Evolutionary conservation across 192 early-diverging fungal species (phyloP).

Genomic region (Gaertneriomyces sp.): DNA sequence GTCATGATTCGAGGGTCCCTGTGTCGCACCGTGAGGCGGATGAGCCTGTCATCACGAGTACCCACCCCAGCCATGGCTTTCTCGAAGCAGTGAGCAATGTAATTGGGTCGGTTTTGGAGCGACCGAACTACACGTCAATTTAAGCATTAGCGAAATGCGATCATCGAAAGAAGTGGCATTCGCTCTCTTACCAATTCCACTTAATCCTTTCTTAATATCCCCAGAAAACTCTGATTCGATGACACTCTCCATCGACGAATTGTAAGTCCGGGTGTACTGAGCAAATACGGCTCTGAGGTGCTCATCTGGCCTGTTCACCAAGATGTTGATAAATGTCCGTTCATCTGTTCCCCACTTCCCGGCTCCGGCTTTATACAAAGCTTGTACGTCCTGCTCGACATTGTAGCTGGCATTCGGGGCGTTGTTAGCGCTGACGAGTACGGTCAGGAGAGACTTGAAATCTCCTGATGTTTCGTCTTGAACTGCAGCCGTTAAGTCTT

Average conservation of each 20-base stretch:
- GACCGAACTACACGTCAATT: conserved; percentile 23
- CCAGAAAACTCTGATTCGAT: conserved; percentile 48
- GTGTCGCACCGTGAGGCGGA: conserved; percentile 38
- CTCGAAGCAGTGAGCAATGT: conserved; percentile 42
- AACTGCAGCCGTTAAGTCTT: conserved; percentile 31
- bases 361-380: conserved; percentile 46
- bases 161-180: background rate
- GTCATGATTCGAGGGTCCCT: conserved; percentile 37
- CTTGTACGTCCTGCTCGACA: conserved; percentile 38
- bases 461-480: conserved; percentile 35
- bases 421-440: conserved; percentile 33
- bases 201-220: conserved; percentile 35
- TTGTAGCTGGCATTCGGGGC: conserved; percentile 25
- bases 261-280: conserved; percentile 39
- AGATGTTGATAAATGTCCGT: conserved; percentile 36
- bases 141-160: background rate
- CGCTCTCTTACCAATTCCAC: conserved; percentile 29
- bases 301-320: conserved; percentile 20
- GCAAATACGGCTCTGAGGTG: conserved; percentile 42
- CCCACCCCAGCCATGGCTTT: conserved; percentile 50
- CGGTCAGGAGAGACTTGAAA: conserved; percentile 30
- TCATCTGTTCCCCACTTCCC: conserved; percentile 48
- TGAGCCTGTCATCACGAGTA: conserved; percentile 46
- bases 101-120: conserved; percentile 25
- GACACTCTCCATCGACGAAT: conserved; percentile 32